Evolutionary conservation across 768 basidiomycete genomes (phyloP).

Genomic region (Amanita jacksonii): DNA sequence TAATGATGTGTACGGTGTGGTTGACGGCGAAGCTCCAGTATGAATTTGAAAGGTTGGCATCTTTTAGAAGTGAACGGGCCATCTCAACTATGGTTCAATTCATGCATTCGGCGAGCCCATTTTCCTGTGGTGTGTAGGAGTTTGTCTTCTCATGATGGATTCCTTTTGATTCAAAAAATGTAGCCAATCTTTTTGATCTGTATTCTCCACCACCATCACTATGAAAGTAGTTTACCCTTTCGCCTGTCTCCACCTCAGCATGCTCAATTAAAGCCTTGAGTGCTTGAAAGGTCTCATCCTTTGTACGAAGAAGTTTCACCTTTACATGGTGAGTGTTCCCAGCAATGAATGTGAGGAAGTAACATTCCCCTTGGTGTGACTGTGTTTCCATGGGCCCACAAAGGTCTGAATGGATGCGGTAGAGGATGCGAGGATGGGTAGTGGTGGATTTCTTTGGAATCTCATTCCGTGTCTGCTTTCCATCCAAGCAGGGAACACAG

Average conservation of each 20-base stretch:
- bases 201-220: conserved; percentile 38
- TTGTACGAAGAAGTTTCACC: conserved; percentile 22
- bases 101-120: conserved; percentile 31
- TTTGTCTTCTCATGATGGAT: conserved; percentile 28
- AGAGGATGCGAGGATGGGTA: conserved; percentile 20
- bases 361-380: conserved; percentile 17
- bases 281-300: conserved; percentile 19
- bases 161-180: conserved; percentile 24
- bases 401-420: conserved; percentile 29
- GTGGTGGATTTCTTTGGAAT: conserved; percentile 20
- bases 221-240: conserved; percentile 23
- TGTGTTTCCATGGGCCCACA: conserved; percentile 33
- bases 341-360: conserved; percentile 31
- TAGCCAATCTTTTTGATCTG: conserved; percentile 22
- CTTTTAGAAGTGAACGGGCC: conserved; percentile 16
- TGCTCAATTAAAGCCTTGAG: conserved; percentile 23
- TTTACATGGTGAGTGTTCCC: conserved; percentile 20
- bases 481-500: conserved; percentile 18
- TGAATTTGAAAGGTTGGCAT: neutral
- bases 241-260: conserved; percentile 10
- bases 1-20: neutral
- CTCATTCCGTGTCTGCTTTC: conserved; percentile 23
- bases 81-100: conserved; percentile 24
- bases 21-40: neutral
- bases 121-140: conserved; percentile 33